Base-by-base conservation (phyloP, 352 stramenopile genomes). In the Phytophthora ohioensis region DNA sequence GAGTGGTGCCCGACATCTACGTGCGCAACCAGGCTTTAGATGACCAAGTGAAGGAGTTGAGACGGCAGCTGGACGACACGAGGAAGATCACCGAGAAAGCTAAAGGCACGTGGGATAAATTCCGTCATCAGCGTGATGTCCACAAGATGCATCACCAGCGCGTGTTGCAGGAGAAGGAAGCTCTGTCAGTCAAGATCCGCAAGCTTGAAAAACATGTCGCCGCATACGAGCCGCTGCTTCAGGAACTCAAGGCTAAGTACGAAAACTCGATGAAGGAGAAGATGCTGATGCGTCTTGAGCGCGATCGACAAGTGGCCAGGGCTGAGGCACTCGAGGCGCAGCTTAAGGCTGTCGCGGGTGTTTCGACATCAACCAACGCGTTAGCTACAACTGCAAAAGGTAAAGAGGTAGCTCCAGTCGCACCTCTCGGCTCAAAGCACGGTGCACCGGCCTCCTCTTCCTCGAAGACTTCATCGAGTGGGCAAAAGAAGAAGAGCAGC, bases 181-280 rank as follows among this genome's bases (percentile, higher is more conserved):
- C 92, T n/a, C 76, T 99, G 27, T 87, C 91, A 6, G 64, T 52
- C 67, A 97, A 98, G 74, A 94, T 98, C 59, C 93, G 91, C 65
- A 93, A 93, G 35, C 80, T 99, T 21, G 92, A 97, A 57, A 91
- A 95, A 41, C 93, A 98, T 65, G 92, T 95, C 21, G 81, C 92
- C 9, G 81, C 90, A 3, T 98, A 98, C 66, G 96, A 98, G 73
- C 95, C 94, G 35, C 76, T 97, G 62, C 82, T 98, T 11, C 82
- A 97, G 59, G 94, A 98, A 64, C 80, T 98, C 34, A 96, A 97
- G 65, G 70, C 79, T 57, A 98, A 98, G 76, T 98, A 99, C 71
- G 91, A 98, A 69, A 91, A 92, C 49, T 93, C 92, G 6, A 98
- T 98, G 90, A 99, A 98, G 73, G 96, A 99, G 73, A 98, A 98